These are phyloP conservation scores for Myxozyma monticola DNA, from an alignment of 805 yeast genomes.

Conservation along the genomic window DNA sequence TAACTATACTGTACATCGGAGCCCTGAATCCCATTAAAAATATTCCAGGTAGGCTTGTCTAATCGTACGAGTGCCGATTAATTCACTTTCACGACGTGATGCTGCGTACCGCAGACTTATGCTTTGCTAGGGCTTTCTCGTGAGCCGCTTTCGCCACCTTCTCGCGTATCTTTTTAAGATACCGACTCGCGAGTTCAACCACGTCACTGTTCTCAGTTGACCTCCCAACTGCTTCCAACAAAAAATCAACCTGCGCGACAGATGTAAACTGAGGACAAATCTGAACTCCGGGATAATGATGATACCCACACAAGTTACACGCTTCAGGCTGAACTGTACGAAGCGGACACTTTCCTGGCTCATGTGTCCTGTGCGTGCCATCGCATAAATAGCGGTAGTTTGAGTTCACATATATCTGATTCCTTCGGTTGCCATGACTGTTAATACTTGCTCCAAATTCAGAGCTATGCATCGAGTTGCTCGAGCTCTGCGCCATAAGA, in stretches of 20 bases:
- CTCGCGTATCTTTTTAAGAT: neutral
- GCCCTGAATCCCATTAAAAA: too few relatives aligned
- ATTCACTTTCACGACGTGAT: neutral
- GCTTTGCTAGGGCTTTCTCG: neutral
- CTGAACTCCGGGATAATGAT: constrained; percentile 5
- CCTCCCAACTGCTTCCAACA: neutral
- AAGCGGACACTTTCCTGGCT: constrained; percentile 20
- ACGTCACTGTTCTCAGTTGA: constrained; percentile 3
- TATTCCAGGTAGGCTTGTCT: too few relatives aligned
- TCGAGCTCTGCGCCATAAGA: neutral
- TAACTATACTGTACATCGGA: too few relatives aligned
- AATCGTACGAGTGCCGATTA: too few relatives aligned
- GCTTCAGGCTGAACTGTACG: constrained; percentile 8
- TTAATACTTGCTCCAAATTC: neutral
- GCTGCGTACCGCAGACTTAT: too few relatives aligned
- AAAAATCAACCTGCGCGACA: constrained; percentile 1
- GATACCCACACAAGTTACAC: constrained; percentile 17
- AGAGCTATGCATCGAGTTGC: neutral
- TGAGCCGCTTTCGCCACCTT: neutral
- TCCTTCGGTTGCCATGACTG: too few relatives aligned
- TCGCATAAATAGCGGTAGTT: constrained; percentile 12
- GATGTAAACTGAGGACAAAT: constrained; percentile 12
- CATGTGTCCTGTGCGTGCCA: constrained; percentile 16
- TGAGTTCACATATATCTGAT: too few relatives aligned
- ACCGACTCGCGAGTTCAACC: neutral